Conservation (phyloP, 441 rosid genomes). For the Dalechampia spathulata region DNA sequence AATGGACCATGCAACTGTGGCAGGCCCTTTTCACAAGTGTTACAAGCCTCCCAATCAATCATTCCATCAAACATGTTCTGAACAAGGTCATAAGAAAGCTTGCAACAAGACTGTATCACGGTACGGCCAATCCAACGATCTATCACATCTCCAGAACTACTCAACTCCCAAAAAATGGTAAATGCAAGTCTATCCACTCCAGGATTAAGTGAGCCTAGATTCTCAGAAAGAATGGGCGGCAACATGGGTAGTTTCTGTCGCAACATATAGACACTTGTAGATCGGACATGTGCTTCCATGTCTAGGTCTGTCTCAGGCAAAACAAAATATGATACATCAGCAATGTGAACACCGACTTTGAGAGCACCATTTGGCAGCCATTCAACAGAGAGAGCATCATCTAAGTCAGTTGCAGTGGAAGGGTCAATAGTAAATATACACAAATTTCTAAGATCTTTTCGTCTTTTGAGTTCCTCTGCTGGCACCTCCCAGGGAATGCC, state of each 20-base stretch:
- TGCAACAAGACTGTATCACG: slow-evolving; percentile 77
- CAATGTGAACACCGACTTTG: slow-evolving; percentile 93
- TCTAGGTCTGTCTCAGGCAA: slow-evolving; percentile 78
- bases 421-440: slow-evolving; percentile 83
- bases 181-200: slow-evolving; percentile 85
- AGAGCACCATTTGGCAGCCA: slow-evolving; percentile 41
- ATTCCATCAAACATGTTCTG: slow-evolving; percentile 54
- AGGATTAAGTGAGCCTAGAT: slow-evolving; percentile 71
- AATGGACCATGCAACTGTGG: slow-evolving; percentile 61
- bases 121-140: slow-evolving; percentile 82
- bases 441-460: slow-evolving; percentile 66
- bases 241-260: slow-evolving; percentile 63
- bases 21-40: slow-evolving; percentile 24
- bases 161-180: slow-evolving; percentile 79
- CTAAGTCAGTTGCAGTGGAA: slow-evolving; percentile 71
- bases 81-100: slow-evolving; percentile 77
- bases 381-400: slow-evolving; percentile 89
- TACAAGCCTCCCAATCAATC: slow-evolving; percentile 20
- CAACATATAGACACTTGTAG: slow-evolving; percentile 71
- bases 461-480: slow-evolving; percentile 40
- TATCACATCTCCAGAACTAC: slow-evolving; percentile 41
- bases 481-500: slow-evolving; percentile 71
- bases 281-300: slow-evolving; percentile 66
- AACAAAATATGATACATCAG: slow-evolving; percentile 84
- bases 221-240: slow-evolving; percentile 71